Percentiles rank a stretch among this genome's conserved stretches.
phyloP scores from a whole-genome alignment of 495 filamentous ascomycete genomes.

The Cercophora scortea region DNA sequence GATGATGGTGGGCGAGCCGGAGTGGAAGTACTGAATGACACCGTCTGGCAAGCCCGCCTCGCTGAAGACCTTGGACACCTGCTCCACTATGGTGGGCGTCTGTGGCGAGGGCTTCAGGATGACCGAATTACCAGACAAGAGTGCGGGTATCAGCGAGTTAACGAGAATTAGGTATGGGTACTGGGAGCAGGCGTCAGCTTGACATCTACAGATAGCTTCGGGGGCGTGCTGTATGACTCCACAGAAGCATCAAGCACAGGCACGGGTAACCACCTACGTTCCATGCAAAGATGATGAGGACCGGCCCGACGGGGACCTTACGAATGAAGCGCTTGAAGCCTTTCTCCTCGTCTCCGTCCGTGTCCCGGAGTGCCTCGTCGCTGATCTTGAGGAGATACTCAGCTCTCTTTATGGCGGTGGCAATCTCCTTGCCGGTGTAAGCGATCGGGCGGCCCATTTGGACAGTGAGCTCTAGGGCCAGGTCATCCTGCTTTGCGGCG shows the following conservation, averaged over 20 bases:
- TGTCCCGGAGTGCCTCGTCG: conserved; percentile 61
- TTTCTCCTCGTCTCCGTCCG: conserved; percentile 68
- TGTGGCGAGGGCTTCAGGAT: conserved; percentile 92
- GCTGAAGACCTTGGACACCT: conserved; percentile 62
- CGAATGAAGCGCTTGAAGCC: conserved; percentile 86
- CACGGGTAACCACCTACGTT: conserved; percentile 60
- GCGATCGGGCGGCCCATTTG: conserved; percentile 92
- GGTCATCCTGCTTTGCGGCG: conserved; percentile 60
- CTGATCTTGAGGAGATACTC: conserved; percentile 78
- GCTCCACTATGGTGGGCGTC: conserved; percentile 84
- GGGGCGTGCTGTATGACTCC: too few species aligned
- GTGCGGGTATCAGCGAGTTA: conserved; percentile 81
- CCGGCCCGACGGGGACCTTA: conserved; percentile 76
- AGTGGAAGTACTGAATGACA: conserved; percentile 85
- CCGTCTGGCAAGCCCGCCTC: conserved; percentile 72
- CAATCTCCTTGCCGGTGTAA: conserved; percentile 72
- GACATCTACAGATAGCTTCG: too few species aligned
- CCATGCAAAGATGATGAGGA: conserved; percentile 87
- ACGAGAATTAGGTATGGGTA: conserved; percentile 90
- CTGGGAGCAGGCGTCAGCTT: conserved; percentile 29
- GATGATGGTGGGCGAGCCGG: conserved; percentile 62
- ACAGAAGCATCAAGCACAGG: too few species aligned
- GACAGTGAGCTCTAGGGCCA: conserved; percentile 78
- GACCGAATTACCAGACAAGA: conserved; percentile 80
- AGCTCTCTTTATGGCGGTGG: conserved; percentile 71